Base-by-base conservation (phyloP, 768 basidiomycete species). In the Paxillus ammoniavirescens region DNA sequence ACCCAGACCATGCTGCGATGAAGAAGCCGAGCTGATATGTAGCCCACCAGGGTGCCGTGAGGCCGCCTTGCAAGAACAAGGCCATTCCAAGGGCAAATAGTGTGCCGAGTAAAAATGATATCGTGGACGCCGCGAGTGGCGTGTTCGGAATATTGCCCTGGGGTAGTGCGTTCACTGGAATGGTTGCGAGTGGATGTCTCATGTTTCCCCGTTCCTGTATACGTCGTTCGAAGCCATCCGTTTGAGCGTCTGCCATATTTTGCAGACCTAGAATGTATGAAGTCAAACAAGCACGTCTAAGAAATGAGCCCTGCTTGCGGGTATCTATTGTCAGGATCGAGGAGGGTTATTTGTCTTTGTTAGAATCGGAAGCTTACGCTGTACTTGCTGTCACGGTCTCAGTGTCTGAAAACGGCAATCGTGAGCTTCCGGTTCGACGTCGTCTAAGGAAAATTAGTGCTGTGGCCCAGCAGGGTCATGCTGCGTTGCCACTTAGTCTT, bases 81-180 rank as follows among this genome's bases (percentile, higher is more conserved):
- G 76, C 66, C 21, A 74, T 42, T 0, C 89, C 91, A 26, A 86
- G 61, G 13, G 80, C 69, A 68, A 90, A 93, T 15, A 82, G 42
- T 14, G 71, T 71, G n/a, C 96, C 96, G 5, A 99, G 82, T n/a
- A 87, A 58, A 68, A 96, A 94, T 1, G 94, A 86, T 61, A 97
- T 85, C 30, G 81, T 76, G 0, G 91, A 82, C 1, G 81, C 86
- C 4, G 82, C 82, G 40, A 96, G 77, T 1, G 91, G 93, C 13
- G 96, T 96, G 65, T 98, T 95, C n/a, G 93, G 93, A 48, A 93
- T 84, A 57, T 72, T 76, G 59, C 84, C 86, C 41, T 75, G 73
- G 2, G 54, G 60, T 52, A 59, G 65, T 43, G 67, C 61, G 33
- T 68, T 65, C 8, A 67, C 59, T 4, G 89, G 87, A 12, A 75